These are phyloP conservation scores for Maudiozyma saulgeensis DNA, from an alignment of 805 yeast genomes.

Conservation along the genomic window DNA sequence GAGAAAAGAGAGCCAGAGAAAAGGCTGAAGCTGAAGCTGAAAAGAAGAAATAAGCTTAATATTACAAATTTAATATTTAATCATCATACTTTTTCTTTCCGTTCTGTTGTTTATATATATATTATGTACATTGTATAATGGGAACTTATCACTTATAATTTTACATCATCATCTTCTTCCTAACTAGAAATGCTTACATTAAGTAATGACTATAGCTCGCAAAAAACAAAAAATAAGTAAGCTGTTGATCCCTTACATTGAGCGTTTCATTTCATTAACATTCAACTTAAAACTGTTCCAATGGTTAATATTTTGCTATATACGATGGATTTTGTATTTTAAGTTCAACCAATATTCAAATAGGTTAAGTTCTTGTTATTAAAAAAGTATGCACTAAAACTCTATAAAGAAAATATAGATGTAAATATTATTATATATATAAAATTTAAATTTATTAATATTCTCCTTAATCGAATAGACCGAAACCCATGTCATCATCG, in stretches of 20 bases:
- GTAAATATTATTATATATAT: background rate
- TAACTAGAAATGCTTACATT: slow-evolving; percentile 3
- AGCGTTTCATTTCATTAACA: background rate
- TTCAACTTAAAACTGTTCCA: background rate
- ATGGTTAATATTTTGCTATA: background rate
- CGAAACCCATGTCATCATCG: slow-evolving; percentile 85
- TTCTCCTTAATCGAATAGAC: slow-evolving; percentile 65
- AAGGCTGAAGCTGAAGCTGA: slow-evolving; percentile 99
- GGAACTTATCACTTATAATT: slow-evolving; percentile 27
- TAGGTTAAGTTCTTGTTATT: background rate
- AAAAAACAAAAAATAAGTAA: background rate
- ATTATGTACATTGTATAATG: slow-evolving; percentile 27
- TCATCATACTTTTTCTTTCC: slow-evolving; percentile 1
- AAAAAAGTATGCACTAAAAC: slow-evolving; percentile 2
- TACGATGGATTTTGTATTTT: background rate
- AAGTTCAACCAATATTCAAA: background rate
- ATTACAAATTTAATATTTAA: too few species aligned
- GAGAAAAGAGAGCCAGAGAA: slow-evolving; percentile 95
- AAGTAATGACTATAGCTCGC: too few species aligned
- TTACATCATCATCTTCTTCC: slow-evolving; percentile 10
- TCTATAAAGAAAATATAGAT: background rate
- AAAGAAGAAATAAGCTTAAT: slow-evolving; percentile 76
- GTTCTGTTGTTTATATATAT: slow-evolving; percentile 15
- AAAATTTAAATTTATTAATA: background rate
- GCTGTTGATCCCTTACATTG: background rate